Conservation (phyloP, 495 filamentous ascomycete species). For the Lophium mytilinum region DNA sequence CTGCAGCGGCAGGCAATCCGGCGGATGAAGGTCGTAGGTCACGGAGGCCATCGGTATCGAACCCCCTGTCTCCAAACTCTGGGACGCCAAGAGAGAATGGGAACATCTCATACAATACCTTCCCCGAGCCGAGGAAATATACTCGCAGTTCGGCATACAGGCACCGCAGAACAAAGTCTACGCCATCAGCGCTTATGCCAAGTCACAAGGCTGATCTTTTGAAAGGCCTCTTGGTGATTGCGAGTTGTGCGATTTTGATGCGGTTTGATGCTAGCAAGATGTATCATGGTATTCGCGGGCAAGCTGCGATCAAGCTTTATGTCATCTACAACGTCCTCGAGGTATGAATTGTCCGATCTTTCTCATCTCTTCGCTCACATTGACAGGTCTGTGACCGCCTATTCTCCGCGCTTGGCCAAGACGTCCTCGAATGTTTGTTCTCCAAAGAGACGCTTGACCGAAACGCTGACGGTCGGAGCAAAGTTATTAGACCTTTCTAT, state of each 20-base stretch:
- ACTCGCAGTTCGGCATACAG: constrained; percentile 35
- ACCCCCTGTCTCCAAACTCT: not conserved
- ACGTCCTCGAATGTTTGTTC: constrained; percentile 92
- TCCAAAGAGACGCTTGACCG: constrained; percentile 85
- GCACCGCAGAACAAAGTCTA: constrained; percentile 73
- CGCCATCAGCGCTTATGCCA: constrained; percentile 71
- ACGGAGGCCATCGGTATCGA: constrained; percentile 27
- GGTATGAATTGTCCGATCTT: constrained; percentile 32
- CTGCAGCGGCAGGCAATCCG: constrained; percentile 21
- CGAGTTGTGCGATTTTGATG: constrained; percentile 79
- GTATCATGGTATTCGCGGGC: constrained; percentile 96
- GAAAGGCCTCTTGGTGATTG: constrained; percentile 76
- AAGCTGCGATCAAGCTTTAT: constrained; percentile 95
- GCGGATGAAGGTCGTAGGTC: constrained; percentile 25
- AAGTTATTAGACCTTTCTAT: constrained; percentile 81
- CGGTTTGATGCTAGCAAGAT: constrained; percentile 91
- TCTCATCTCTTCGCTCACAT: not conserved
- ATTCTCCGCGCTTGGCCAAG: constrained; percentile 84
- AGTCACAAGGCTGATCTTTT: constrained; percentile 94
- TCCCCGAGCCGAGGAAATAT: constrained; percentile 19
- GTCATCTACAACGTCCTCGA: constrained; percentile 97
- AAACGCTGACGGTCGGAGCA: constrained; percentile 79
- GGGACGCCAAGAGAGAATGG: constrained; percentile 19
- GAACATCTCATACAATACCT: not conserved
- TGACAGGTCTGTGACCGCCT: constrained; percentile 65